phyloP scores from a whole-genome alignment of 208 protist genomes.

The Crithidia mellificae region DNA sequence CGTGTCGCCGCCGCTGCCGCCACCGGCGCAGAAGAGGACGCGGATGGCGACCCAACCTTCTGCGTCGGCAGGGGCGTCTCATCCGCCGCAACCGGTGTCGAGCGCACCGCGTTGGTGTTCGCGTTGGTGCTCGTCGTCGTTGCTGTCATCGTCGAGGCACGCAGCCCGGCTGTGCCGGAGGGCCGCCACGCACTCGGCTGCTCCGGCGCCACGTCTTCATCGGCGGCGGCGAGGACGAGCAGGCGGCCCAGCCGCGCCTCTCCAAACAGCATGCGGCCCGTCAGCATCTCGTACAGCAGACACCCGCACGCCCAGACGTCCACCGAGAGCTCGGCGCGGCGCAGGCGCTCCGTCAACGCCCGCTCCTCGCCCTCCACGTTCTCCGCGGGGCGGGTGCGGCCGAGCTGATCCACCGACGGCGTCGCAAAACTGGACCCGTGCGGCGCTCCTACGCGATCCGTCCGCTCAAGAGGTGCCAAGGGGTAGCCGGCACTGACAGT shows the following conservation, averaged over 20 bases:
- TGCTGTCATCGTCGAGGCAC: conserved; percentile 4
- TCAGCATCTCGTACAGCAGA: conserved; percentile 83
- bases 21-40: neutral
- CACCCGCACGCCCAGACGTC: conserved; percentile 88
- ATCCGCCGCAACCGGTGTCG: neutral
- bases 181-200: conserved; percentile 5
- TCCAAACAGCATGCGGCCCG: conserved; percentile 80
- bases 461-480: conserved; percentile 5
- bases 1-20: conserved; percentile 3
- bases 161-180: neutral
- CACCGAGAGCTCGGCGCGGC: conserved; percentile 60
- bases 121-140: too few species aligned
- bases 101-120: too few species aligned
- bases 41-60: neutral
- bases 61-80: neutral
- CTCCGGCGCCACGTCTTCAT: conserved; percentile 5
- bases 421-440: neutral
- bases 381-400: conserved; percentile 16
- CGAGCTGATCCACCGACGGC: conserved; percentile 2
- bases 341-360: conserved; percentile 32
- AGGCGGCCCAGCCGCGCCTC: conserved; percentile 62
- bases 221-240: conserved; percentile 41
- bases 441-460: conserved; percentile 1
- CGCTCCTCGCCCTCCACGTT: conserved; percentile 18
- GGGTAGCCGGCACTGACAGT: neutral